Base-by-base conservation (phyloP, 257 asterid genomes). In the Solanum etuberosum region DNA sequence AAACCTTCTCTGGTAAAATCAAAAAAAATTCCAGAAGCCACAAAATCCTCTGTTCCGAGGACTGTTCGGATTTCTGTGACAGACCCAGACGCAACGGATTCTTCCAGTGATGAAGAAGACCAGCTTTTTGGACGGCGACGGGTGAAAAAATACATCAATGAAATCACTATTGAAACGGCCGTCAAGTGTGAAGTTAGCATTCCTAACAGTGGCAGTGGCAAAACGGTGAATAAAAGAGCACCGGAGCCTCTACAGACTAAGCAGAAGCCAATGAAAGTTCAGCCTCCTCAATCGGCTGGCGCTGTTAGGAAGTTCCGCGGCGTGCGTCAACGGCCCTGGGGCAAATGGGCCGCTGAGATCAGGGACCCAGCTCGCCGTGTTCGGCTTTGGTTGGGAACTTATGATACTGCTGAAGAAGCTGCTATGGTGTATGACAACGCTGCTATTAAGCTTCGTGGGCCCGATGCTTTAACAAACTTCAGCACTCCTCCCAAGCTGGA, bases 31-130 rank as follows among this genome's bases (percentile, higher is more conserved):
- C 84, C 70, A 6, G 87, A 86, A 12, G 37, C 84, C 25, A 2
- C 23, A 1, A 91, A 72, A 73, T 76, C 76, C 21, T 40, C 40
- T 15, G 15, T 70, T 13, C 92, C 94, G 1, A 93, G 51, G 85
- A 86, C 93, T 0, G 93, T 96, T 4, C 86, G 94, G 61, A 89
- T 96, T 13, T 88, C 94, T 1, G 94, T 95, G 0, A 93, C 94
- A 0, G 99, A 96, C 83, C 93, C 96, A 0, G 93, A 96, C 35
- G 99, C 99, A 15, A 96, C 99, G 0, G 99, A 96, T 67, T 96
- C 99, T 2, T 93, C 97, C 6, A 88, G 95, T 67, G 98, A 91
- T 31, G 99, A 94, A 3, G 98, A 95, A 2, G 96, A 88, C 4
- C 89, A 65, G 65, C 87, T 91, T 11, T 92, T 96, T 20, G 87